phyloP scores from a whole-genome alignment of 768 basidiomycete species.

The Serendipita sp. region DNA sequence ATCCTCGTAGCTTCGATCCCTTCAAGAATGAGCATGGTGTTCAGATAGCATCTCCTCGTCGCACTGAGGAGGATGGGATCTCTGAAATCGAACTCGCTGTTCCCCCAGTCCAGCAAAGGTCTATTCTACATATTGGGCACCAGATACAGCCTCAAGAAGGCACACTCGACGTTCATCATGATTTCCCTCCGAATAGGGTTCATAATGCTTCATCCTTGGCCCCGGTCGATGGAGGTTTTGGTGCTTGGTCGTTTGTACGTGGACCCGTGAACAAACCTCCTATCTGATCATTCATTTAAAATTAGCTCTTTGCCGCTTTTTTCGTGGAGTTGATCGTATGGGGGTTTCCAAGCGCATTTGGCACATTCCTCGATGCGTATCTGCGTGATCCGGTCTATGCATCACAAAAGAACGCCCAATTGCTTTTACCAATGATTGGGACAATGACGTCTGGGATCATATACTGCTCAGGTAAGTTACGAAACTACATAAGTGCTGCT shows the following conservation, averaged over 20 bases:
- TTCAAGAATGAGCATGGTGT: too few relatives aligned
- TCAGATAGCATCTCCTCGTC: too few relatives aligned
- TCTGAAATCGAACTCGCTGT: too few relatives aligned
- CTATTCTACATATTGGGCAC: too few relatives aligned
- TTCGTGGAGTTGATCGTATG: constrained; percentile 20
- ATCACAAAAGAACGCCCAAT: constrained; percentile 15
- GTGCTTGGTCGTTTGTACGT: constrained; percentile 20
- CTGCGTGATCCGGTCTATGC: constrained; percentile 16
- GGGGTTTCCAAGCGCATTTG: constrained; percentile 20
- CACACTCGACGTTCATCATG: too few relatives aligned
- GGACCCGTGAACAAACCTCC: not conserved
- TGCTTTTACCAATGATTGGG: constrained; percentile 20
- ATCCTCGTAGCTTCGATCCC: too few relatives aligned
- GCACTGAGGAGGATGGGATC: too few relatives aligned
- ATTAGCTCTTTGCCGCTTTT: constrained; percentile 18
- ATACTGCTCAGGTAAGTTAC: constrained; percentile 17
- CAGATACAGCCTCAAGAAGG: too few relatives aligned
- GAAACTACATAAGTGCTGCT: not conserved
- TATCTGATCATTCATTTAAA: not conserved
- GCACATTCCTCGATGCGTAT: constrained; percentile 21
- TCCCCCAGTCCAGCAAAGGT: too few relatives aligned
- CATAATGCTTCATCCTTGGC: constrained; percentile 9
- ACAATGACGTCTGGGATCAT: constrained; percentile 20
- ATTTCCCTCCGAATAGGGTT: too few relatives aligned
- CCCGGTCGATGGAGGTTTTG: constrained; percentile 16